Evolutionary conservation across 129 eudicot species (phyloP), one percentile per base, ranked within the genome.

Genomic region (Escallonia rubra): DNA sequence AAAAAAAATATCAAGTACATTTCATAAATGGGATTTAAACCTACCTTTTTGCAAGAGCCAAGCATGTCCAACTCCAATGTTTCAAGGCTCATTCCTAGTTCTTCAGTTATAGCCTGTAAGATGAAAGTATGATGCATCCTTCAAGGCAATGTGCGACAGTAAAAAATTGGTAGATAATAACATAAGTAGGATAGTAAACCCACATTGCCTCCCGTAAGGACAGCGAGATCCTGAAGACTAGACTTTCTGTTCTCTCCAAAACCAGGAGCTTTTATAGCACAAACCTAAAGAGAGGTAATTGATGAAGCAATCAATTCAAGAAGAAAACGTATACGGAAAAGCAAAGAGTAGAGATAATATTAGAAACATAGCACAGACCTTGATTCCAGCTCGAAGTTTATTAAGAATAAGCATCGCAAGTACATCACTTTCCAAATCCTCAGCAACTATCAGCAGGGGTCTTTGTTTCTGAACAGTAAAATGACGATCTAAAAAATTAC

Each of bases 221-320:
- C 80, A 57, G 97, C 91, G 43, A 90, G 95, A 84, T 90, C 97
- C 78, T 86, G 88, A 72, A 90, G 68, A 63, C 45, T 78, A 49
- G 97, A 75, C 72, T 90, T 90, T 65, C 95, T 83, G 76, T 79
- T 86, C 64, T 90, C 97, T 65, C 97, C 97, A 76, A 90, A 90
- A 11, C 97, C 97, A 65, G 97, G 97, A 44, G 97, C 97, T 82
- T 90, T 90, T 12, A 90, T 72, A 41, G 97, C 95, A 64, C 96
- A 90, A 54, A 90, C 86, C 96, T 89, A 75, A 45, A 66, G 10
- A 14, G 43, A 67, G 4, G 41, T 12, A 7, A 45, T 48, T 41
- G 59, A 54, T 23, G 34, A 23, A 0, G 34, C 34, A 23, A 23
- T 23, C 34, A 23, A 23, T 23, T 23, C 34, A 23, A 23, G 34